phyloP scores from a whole-genome alignment of 2,329 filamentous ascomycete genomes.

The Hypoxylon sp. region DNA sequence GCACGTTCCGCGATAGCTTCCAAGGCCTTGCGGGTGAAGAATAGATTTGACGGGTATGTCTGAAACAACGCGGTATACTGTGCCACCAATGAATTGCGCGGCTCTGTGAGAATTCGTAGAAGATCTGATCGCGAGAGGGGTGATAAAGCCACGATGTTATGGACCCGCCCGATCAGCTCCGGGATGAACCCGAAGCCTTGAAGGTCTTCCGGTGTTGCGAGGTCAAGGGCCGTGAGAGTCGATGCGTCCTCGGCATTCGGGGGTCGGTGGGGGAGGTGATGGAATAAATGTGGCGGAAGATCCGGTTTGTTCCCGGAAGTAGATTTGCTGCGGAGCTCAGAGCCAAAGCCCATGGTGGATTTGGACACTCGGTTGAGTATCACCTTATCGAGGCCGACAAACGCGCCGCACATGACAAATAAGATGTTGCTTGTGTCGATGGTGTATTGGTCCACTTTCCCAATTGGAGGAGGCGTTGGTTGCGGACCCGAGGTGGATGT shows the following conservation, averaged over 20 bases:
- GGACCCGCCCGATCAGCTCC: conserved; percentile 94
- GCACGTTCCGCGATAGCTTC: conserved; percentile 82
- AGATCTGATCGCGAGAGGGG: conserved; percentile 78
- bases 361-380: conserved; percentile 90
- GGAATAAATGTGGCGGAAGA: conserved; percentile 74
- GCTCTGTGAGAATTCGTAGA: conserved; percentile 91
- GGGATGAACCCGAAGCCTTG: conserved; percentile 93
- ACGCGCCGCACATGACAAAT: conserved; percentile 96
- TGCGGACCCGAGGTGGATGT: conserved; percentile 61
- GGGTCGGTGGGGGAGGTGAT: conserved; percentile 70
- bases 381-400: conserved; percentile 90
- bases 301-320: conserved; percentile 68
- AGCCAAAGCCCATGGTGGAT: conserved; percentile 90
- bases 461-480: conserved; percentile 60
- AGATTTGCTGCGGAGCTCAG: conserved; percentile 76
- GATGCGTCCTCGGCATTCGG: conserved; percentile 53
- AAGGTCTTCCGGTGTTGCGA: conserved; percentile 81
- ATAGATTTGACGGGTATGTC: conserved; percentile 82
- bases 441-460: conserved; percentile 75
- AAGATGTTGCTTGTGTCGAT: conserved; percentile 96
- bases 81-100: conserved; percentile 86
- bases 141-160: conserved; percentile 88
- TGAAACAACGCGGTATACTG: conserved; percentile 93
- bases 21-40: conserved; percentile 87
- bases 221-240: conserved; percentile 74